Base-by-base conservation (phyloP, 1,139 yeast genomes). In the Ogataea hybrid region DNA sequence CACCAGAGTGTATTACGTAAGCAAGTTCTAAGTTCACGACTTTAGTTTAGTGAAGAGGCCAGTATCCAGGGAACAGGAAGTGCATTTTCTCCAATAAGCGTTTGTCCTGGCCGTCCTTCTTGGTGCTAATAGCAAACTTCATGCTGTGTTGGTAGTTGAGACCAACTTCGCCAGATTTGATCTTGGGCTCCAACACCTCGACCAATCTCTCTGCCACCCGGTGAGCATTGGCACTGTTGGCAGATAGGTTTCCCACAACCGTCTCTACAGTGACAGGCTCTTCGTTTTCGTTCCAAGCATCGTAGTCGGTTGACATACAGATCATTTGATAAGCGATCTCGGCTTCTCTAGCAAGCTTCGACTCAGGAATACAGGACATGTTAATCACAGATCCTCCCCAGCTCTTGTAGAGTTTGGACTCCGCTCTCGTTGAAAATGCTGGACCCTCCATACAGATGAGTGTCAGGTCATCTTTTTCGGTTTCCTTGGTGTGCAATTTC, bases 371-470 rank as follows among this genome's bases (percentile, higher is more conserved):
- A 43, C 88, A 94, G 41, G 95, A 84, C 98, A 92, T 92, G 69
- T 92, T 92, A 64, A 94, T 92, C 41, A 92, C 95, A 28, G 88
- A 78, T 9, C 97, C 98, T 45, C 96, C 96, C 84, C 95, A 85
- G 30, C 84, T 68, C 59, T 89, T 77, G 70, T 92, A 94, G 64
- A 92, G 67, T 62, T 76, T 78, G 15, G 96, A 87, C 68, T 92
- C 99, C n/a, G 98, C 97, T 51, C 98, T 77, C 12, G 98, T 92
- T 37, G 95, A 84, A 67, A 92, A 92, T 44, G 94, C 96, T 3
- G 99, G 99, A 30, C 99, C 99, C 67, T 92, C 99, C 98, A 92
- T 92, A 68, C 98, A 92, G 48, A 94, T 75, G 35, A 94, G 79
- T 2, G 95, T 84, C 49, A 86, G 69, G 58, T 90, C 97, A 43